Conservation (phyloP, 805 yeast species). For the Ogataea degrootiae region DNA sequence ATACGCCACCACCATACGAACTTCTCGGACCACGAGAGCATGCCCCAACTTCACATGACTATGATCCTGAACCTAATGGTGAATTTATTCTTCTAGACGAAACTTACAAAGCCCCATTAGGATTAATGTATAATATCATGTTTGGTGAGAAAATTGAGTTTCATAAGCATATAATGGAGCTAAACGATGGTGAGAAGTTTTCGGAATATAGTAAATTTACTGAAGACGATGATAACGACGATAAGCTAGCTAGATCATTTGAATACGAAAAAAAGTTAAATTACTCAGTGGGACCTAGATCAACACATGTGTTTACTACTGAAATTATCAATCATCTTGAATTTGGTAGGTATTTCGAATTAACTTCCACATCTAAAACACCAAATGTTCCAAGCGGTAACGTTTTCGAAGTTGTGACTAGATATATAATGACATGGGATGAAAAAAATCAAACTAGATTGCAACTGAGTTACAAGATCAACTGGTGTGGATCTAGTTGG, state of each 20-base stretch:
- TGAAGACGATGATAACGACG: constrained; percentile 33
- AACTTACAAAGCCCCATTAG: constrained; percentile 66
- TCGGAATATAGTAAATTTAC: constrained; percentile 33
- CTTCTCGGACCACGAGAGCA: constrained; percentile 62
- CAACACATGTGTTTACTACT: constrained; percentile 59
- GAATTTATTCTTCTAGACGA: constrained; percentile 51
- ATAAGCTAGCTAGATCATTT: constrained; percentile 45
- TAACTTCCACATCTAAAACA: constrained; percentile 62
- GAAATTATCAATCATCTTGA: constrained; percentile 60
- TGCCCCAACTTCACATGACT: constrained; percentile 47
- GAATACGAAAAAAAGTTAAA: constrained; percentile 71
- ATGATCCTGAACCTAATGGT: constrained; percentile 39
- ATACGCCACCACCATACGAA: not conserved
- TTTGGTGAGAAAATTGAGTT: constrained; percentile 57
- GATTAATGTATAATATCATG: constrained; percentile 61
- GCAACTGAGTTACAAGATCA: constrained; percentile 64
- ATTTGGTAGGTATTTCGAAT: constrained; percentile 48
- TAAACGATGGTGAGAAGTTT: constrained; percentile 45
- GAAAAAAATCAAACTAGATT: constrained; percentile 54
- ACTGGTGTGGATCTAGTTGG: constrained; percentile 94
- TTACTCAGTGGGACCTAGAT: constrained; percentile 88
- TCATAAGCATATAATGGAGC: constrained; percentile 34
- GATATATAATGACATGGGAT: constrained; percentile 74
- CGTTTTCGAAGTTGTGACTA: constrained; percentile 69
- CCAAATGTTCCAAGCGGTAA: constrained; percentile 96